Conservation (phyloP, 768 basidiomycete genomes). For the Coprinopsis cinerea region DNA sequence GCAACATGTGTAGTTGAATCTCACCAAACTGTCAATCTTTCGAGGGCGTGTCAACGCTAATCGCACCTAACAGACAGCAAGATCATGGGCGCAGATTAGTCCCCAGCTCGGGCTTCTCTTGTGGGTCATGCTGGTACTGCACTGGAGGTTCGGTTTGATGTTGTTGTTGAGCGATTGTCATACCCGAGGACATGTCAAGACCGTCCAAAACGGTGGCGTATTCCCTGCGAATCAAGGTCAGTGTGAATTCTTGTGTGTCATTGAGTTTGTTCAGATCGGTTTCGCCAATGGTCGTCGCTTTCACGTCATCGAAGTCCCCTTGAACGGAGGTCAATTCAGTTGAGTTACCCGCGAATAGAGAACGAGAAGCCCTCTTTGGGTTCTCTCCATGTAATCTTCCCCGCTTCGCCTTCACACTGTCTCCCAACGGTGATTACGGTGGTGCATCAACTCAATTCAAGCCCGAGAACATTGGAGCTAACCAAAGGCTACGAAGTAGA, state of each 20-base stretch:
- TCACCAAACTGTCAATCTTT: background rate
- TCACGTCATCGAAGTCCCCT: too few species aligned
- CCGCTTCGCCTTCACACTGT: too few species aligned
- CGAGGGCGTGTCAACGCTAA: slow-evolving; percentile 1
- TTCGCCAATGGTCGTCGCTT: background rate
- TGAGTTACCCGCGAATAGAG: too few species aligned
- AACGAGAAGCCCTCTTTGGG: too few species aligned
- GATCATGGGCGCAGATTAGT: background rate
- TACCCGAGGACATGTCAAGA: slow-evolving; percentile 5
- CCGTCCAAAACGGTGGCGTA: background rate
- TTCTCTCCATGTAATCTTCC: too few species aligned
- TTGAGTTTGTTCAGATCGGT: too few species aligned
- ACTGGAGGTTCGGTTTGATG: background rate
- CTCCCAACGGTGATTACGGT: too few species aligned
- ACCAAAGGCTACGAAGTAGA: too few species aligned
- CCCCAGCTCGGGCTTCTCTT: background rate
- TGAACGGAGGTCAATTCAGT: too few species aligned
- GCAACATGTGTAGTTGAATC: background rate
- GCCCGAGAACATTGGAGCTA: too few species aligned
- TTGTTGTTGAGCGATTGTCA: background rate
- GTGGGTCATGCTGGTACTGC: background rate
- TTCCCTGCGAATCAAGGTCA: background rate
- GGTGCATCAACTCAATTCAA: too few species aligned
- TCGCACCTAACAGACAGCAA: background rate
- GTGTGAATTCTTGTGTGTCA: background rate